Percentiles rank a stretch among this genome's conserved stretches.
Evolutionary conservation across 768 basidiomycete genomes (phyloP).

Genomic region (Lactifluus rugatus): DNA sequence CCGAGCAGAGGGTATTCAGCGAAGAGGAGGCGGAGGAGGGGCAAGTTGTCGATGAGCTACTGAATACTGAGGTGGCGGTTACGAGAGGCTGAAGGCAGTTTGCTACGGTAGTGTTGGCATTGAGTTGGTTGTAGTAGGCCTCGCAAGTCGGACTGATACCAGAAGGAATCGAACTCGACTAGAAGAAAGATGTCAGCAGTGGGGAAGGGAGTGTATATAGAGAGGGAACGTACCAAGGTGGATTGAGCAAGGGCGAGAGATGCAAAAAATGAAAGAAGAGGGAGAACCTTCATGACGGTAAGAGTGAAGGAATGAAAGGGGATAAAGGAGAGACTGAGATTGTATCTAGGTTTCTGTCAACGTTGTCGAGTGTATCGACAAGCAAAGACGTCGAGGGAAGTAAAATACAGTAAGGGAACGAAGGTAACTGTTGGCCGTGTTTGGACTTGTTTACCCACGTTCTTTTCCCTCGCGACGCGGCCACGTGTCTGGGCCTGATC

Average conservation of each 20-base stretch:
- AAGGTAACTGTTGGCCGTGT: too few relatives aligned
- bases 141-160: slow-evolving; percentile 48
- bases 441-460: too few relatives aligned
- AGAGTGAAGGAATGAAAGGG: slow-evolving; percentile 19
- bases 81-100: slow-evolving; percentile 58
- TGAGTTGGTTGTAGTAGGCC: slow-evolving; percentile 50
- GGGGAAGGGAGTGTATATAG: slow-evolving; percentile 23
- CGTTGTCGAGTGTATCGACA: too few relatives aligned
- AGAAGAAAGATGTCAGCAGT: slow-evolving; percentile 13
- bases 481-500: too few relatives aligned
- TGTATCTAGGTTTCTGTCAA: neutral
- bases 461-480: too few relatives aligned
- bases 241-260: slow-evolving; percentile 40
- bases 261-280: slow-evolving; percentile 42
- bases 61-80: slow-evolving; percentile 46
- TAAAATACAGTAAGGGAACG: too few relatives aligned
- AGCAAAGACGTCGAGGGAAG: too few relatives aligned
- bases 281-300: slow-evolving; percentile 43
- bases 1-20: slow-evolving; percentile 47
- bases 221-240: slow-evolving; percentile 12
- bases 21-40: slow-evolving; percentile 40
- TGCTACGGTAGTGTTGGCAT: slow-evolving; percentile 46
- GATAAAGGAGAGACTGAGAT: slow-evolving; percentile 10
- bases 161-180: slow-evolving; percentile 47
- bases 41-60: slow-evolving; percentile 34